Evolutionary conservation across 2,329 filamentous ascomycete species (phyloP).

Genomic region (Ophiobolus disseminans): DNA sequence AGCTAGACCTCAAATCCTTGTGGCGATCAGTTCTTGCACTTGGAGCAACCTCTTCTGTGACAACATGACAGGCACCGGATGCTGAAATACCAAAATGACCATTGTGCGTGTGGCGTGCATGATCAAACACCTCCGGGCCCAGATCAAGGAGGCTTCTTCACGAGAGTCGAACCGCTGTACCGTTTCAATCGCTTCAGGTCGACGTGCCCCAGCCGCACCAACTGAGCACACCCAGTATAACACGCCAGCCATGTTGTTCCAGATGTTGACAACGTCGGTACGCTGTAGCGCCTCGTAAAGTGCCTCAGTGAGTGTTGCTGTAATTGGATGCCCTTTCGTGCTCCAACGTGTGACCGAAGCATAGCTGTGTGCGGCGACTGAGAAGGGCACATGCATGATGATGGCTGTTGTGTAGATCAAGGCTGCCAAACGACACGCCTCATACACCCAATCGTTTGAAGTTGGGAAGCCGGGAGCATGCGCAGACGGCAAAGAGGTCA

Average conservation of each 20-base stretch:
- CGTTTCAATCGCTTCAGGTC: conserved; percentile 18
- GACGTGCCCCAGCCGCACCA: conserved; percentile 40
- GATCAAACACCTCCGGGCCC: conserved; percentile 36
- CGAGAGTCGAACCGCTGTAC: conserved; percentile 6
- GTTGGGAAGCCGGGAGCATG: conserved; percentile 23
- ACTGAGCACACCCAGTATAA: conserved; percentile 45
- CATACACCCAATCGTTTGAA: conserved; percentile 42
- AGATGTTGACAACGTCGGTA: conserved; percentile 34
- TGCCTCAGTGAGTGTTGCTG: conserved; percentile 23
- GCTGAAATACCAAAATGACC: conserved; percentile 35
- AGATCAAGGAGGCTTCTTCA: conserved; percentile 24
- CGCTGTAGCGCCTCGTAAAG: conserved; percentile 32
- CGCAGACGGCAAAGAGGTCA: conserved; percentile 32
- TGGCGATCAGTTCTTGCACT: conserved; percentile 36
- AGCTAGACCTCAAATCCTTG: neutral
- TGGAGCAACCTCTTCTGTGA: conserved; percentile 36
- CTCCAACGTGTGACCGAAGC: too few species aligned
- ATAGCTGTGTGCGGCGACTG: conserved; percentile 28
- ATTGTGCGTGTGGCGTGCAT: conserved; percentile 37
- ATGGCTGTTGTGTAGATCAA: conserved; percentile 44
- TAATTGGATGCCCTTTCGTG: too few species aligned
- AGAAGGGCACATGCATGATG: conserved; percentile 35
- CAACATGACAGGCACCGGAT: conserved; percentile 31
- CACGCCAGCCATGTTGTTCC: conserved; percentile 43
- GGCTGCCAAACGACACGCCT: conserved; percentile 43